Percentiles rank a stretch among this genome's conserved stretches.
phyloP scores from a whole-genome alignment of 2,329 filamentous ascomycete genomes.

The Chaetomium sp. region DNA sequence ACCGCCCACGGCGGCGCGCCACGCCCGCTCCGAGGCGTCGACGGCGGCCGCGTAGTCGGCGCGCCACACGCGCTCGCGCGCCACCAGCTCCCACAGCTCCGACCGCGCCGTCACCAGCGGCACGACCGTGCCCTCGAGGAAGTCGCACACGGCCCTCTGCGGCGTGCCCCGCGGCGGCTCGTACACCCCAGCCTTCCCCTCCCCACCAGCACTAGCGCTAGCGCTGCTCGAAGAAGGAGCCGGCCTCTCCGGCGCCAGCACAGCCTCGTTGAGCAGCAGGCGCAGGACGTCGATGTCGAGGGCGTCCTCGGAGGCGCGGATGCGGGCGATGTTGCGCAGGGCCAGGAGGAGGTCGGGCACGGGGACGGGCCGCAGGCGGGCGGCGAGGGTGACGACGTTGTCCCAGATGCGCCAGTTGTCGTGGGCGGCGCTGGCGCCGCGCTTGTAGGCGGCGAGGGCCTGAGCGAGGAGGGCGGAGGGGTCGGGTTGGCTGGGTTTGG shows the following conservation, averaged over 20 bases:
- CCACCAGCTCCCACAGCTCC: constrained; percentile 74
- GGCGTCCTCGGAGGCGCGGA: constrained; percentile 76
- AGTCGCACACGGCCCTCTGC: constrained; percentile 64
- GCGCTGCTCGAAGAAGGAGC: constrained; percentile 29
- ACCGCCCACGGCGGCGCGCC: constrained; percentile 69
- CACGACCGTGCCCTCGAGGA: constrained; percentile 74
- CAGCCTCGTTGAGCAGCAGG: constrained; percentile 71
- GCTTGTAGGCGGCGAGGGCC: constrained; percentile 81
- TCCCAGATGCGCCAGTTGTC: constrained; percentile 95
- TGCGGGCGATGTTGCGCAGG: constrained; percentile 71
- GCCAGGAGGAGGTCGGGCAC: constrained; percentile 76
- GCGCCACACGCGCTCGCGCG: constrained; percentile 72
- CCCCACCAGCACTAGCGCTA: too few species aligned
- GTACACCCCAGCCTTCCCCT: constrained; percentile 41
- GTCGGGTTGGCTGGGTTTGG: constrained; percentile 41
- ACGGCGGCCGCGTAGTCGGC: constrained; percentile 71
- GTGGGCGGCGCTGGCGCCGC: constrained; percentile 79
- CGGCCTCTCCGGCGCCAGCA: constrained; percentile 48
- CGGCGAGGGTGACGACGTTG: constrained; percentile 86
- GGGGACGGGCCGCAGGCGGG: constrained; percentile 73
- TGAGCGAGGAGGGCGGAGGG: constrained; percentile 68
- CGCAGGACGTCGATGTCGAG: constrained; percentile 74
- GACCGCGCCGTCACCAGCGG: constrained; percentile 82
- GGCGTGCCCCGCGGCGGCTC: constrained; percentile 59
- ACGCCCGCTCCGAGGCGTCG: constrained; percentile 85